phyloP scores from a whole-genome alignment of 2,329 filamentous ascomycete species.

The Pseudocercospora fuligena region DNA sequence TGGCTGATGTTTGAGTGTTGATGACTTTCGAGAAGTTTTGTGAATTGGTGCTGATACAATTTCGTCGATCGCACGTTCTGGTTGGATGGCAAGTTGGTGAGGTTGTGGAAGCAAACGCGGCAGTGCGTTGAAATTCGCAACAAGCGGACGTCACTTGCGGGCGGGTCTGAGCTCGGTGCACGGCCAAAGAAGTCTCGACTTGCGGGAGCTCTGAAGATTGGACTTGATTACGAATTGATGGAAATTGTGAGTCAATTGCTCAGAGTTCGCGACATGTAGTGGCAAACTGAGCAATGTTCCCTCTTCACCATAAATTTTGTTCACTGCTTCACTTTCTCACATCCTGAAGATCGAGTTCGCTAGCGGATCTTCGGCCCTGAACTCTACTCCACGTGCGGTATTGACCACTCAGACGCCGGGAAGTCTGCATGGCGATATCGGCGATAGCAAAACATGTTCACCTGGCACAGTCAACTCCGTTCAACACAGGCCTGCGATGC shows the following conservation, averaged over 20 bases:
- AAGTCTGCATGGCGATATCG: neutral
- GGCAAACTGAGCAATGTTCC: neutral
- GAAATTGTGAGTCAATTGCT: neutral
- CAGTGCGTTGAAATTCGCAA: constrained; percentile 6
- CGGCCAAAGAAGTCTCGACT: neutral
- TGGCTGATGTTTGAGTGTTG: constrained; percentile 2
- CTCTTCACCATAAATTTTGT: neutral
- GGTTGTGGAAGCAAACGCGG: constrained; percentile 10
- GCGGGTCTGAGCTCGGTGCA: constrained; percentile 6
- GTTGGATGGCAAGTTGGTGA: constrained; percentile 4
- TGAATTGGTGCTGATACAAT: neutral
- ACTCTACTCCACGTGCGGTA: neutral
- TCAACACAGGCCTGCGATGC: no score
- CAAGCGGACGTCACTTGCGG: constrained; percentile 1
- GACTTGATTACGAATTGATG: neutral
- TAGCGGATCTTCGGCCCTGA: constrained; percentile 6
- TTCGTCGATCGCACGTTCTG: constrained; percentile 5
- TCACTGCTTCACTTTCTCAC: neutral
- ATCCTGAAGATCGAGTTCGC: neutral
- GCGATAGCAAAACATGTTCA: neutral
- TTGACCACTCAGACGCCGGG: neutral
- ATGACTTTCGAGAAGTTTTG: neutral
- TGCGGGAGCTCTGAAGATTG: neutral
- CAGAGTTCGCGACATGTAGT: neutral
- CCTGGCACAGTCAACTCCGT: no score